phyloP scores from a whole-genome alignment of 306 rosid species.

The Castanea sativa region DNA sequence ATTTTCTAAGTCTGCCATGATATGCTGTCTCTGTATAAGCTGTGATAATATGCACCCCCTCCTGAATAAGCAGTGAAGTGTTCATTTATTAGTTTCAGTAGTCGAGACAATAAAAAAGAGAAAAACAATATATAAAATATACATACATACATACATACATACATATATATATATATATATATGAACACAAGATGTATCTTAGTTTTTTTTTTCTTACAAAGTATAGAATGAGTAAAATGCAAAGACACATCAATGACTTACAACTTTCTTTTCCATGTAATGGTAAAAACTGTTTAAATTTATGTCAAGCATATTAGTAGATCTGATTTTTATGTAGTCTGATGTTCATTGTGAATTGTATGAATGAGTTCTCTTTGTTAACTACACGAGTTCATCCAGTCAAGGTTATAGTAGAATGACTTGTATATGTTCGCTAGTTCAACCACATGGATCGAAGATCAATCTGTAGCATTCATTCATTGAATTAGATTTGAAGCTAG shows the following conservation, averaged over 20 bases:
- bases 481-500: background rate
- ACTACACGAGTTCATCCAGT: background rate
- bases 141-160: no score
- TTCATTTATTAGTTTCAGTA: conserved; percentile 3
- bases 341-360: background rate
- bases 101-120: background rate
- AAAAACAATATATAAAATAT: background rate
- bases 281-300: background rate
- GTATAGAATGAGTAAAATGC: background rate
- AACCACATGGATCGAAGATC: background rate
- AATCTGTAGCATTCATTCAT: background rate
- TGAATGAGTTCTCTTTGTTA: background rate
- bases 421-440: background rate
- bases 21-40: background rate
- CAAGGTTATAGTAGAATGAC: background rate
- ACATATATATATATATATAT: no score
- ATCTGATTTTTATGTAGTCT: no score
- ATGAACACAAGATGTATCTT: background rate
- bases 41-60: background rate
- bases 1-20: conserved; percentile 84
- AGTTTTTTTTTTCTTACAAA: background rate
- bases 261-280: background rate
- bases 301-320: no score
- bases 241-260: background rate
- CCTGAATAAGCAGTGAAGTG: conserved; percentile 22